Base-by-base conservation (phyloP, 148 eudicot genomes). In the Rheum nobile region DNA sequence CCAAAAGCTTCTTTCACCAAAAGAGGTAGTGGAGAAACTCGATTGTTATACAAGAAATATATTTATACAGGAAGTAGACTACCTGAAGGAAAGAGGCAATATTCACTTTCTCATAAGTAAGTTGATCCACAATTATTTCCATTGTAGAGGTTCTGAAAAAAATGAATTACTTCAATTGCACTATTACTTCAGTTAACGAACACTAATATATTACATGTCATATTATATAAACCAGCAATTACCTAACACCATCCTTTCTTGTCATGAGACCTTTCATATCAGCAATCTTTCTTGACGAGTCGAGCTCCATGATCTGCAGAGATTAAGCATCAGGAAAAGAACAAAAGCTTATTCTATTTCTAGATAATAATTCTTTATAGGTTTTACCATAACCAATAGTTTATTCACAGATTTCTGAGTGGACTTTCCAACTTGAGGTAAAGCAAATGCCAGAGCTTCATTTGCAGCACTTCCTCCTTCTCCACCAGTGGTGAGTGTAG, bases 221-320 rank as follows among this genome's bases (percentile, higher is more conserved):
- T 43, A 71, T 9, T 16, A 63, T 44, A 50, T 54, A 1, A 57
- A 34, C 32, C 6, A 74, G 68, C 6, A 54, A n/a, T 79, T 83
- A 94, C 99, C 97, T 91, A 71, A 78, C 75, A 74, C 92, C 89
- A 85, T 95, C 97, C 46, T 88, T 85, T 82, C 97, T 87, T 24
- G 87, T 88, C 50, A 89, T 86, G 67, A 83, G 86, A 67, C 93
- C 85, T 75, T 82, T 79, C 50, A 46, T 32, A 74, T 90, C 96
- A 73, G 99, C 99, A 34, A 75, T 75, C 83, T 79, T 80, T 77
- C 83, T 84, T 73, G 88, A 91, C 57, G 86, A 67, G 82, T 95
- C 99, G 55, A 95, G 84, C 77, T 91, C 89, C 81, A 80, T 84
- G 75, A 91, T 84, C 99, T 91, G 80, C 65, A 75, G 41, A 54